Conservation (phyloP, 78 protist species). For the Corallochytrium limacisporum region DNA sequence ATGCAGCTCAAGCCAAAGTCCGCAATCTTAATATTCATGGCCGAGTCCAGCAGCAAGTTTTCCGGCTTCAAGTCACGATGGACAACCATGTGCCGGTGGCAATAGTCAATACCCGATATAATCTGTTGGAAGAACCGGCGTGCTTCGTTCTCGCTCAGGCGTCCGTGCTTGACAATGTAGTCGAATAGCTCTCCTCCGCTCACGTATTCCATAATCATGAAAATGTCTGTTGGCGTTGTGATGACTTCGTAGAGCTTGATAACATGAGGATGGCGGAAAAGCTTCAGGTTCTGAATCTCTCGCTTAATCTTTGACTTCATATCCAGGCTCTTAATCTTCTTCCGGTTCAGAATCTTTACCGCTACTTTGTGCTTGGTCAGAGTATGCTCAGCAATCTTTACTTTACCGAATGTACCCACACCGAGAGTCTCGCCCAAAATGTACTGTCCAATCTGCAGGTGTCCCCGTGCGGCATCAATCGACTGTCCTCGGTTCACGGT, state of each 20-base stretch:
- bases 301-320: conserved; percentile 88
- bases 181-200: conserved; percentile 97
- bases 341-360: conserved; percentile 84
- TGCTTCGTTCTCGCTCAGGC: conserved; percentile 71
- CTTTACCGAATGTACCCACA: conserved; percentile 32
- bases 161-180: conserved; percentile 90
- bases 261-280: conserved; percentile 95
- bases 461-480: no score
- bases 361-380: conserved; percentile 80
- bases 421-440: conserved; percentile 31
- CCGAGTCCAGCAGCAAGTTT: conserved; percentile 31
- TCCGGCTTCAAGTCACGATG: conserved; percentile 45
- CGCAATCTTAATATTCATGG: conserved; percentile 63
- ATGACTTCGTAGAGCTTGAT: conserved; percentile 92
- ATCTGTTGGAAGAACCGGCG: conserved; percentile 93
- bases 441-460: conserved; percentile 27
- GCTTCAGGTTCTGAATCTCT: conserved; percentile 86
- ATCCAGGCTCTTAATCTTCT: conserved; percentile 64
- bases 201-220: conserved; percentile 86
- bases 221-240: conserved; percentile 85
- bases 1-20: conserved; percentile 96
- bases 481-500: no score
- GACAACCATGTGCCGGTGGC: conserved; percentile 67
- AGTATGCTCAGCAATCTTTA: conserved; percentile 64
- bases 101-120: conserved; percentile 87